Evolutionary conservation across 2,329 filamentous ascomycete genomes (phyloP).

Genomic region (Intubia oerlemansii): DNA sequence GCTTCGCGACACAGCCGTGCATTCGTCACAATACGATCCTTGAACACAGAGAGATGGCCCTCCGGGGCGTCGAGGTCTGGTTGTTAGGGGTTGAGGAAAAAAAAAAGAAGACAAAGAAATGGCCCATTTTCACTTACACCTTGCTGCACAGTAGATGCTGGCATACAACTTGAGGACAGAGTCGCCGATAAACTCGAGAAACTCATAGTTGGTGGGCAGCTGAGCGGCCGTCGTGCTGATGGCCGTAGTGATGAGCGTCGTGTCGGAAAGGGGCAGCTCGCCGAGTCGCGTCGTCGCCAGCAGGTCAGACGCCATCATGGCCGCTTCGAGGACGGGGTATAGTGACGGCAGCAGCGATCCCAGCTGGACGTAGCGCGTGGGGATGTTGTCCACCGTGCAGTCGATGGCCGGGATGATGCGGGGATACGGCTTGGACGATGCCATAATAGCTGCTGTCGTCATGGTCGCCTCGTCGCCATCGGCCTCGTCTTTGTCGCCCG

Average conservation of each 20-base stretch:
- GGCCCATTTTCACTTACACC: conserved; percentile 15
- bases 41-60: conserved; percentile 46
- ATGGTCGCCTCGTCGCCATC: neutral
- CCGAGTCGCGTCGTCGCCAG: conserved; percentile 27
- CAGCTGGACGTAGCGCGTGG: conserved; percentile 22
- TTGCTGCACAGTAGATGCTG: conserved; percentile 38
- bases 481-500: conserved; percentile 1
- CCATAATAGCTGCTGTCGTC: neutral
- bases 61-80: conserved; percentile 51
- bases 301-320: conserved; percentile 40
- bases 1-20: conserved; percentile 46
- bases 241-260: conserved; percentile 40
- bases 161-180: conserved; percentile 57
- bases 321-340: conserved; percentile 43
- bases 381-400: conserved; percentile 28
- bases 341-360: conserved; percentile 52
- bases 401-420: conserved; percentile 22
- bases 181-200: conserved; percentile 75
- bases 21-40: conserved; percentile 56
- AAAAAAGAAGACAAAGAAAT: conserved; percentile 1
- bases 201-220: conserved; percentile 51
- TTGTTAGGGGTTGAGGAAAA: conserved; percentile 2
- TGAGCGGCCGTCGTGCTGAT: conserved; percentile 43
- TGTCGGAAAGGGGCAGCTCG: conserved; percentile 28
- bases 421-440: conserved; percentile 20